Conservation (phyloP, 1,139 yeast genomes). For the Magnusiomyces sp. region DNA sequence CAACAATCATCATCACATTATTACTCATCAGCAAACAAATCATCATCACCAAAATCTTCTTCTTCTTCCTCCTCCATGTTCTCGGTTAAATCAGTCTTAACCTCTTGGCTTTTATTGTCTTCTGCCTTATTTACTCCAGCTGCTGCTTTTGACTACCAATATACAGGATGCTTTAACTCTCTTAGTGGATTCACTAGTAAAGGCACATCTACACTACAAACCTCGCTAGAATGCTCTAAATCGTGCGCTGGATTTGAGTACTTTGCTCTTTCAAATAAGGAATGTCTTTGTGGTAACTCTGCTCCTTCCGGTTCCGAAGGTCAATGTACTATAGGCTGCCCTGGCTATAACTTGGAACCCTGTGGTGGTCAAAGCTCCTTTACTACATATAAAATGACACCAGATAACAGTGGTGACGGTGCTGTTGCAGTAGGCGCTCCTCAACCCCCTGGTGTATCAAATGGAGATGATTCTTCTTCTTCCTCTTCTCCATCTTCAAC, state of each 20-base stretch:
- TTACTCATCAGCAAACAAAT: neutral
- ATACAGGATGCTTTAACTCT: constrained; percentile 1
- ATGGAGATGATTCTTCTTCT: constrained; percentile 7
- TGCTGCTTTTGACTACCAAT: neutral
- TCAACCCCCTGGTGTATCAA: constrained; percentile 5
- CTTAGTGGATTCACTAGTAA: neutral
- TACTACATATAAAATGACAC: constrained; percentile 15
- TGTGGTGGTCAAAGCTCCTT: constrained; percentile 16
- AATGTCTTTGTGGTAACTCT: constrained; percentile 57
- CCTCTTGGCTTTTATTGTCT: neutral
- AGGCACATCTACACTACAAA: constrained; percentile 5
- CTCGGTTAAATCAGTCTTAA: neutral
- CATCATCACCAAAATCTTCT: neutral
- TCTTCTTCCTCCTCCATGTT: neutral
- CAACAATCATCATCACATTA: neutral
- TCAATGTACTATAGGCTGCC: constrained; percentile 42
- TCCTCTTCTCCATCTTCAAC: constrained; percentile 12
- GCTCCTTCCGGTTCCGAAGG: constrained; percentile 37
- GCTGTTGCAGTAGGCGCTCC: constrained; percentile 7
- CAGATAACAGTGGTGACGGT: constrained; percentile 13
- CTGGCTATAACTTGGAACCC: constrained; percentile 9
- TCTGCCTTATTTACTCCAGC: neutral
- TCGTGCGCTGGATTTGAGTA: constrained; percentile 12
- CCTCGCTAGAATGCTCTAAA: constrained; percentile 8
- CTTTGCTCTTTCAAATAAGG: constrained; percentile 45